phyloP scores from a whole-genome alignment of 176 grass and related monocot species.

The Oryza glumipatula region DNA sequence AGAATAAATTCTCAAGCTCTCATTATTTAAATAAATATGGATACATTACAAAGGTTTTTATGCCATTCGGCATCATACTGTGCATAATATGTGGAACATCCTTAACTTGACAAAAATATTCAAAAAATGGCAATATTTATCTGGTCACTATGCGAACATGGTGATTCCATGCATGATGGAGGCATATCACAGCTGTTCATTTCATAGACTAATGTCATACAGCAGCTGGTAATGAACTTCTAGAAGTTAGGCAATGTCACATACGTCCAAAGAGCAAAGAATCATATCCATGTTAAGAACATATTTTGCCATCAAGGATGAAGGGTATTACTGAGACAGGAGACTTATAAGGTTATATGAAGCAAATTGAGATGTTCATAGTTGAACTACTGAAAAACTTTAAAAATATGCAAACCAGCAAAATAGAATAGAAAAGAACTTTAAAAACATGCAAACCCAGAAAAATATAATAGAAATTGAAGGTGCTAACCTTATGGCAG shows the following conservation, averaged over 20 bases:
- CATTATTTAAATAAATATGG: background rate
- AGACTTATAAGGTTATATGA: background rate
- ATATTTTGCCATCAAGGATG: background rate
- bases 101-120: background rate
- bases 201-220: background rate
- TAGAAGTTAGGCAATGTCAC: background rate
- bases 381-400: background rate
- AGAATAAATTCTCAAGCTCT: background rate
- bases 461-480: background rate
- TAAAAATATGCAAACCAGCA: constrained; percentile 12
- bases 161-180: background rate
- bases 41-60: background rate
- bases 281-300: constrained; percentile 23
- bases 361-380: background rate
- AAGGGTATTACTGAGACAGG: constrained; percentile 13
- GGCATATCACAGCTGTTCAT: background rate
- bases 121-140: background rate
- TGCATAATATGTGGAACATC: constrained; percentile 13
- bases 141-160: constrained; percentile 6
- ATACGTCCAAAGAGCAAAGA: background rate
- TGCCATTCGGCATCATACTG: background rate
- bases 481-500: constrained; percentile 87
- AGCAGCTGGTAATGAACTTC: background rate
- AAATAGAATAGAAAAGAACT: background rate
- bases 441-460: background rate